Evolutionary conservation across 352 stramenopile species (phyloP), one percentile per base, ranked within the genome.

Genomic region (Globisporangium perplexum): DNA sequence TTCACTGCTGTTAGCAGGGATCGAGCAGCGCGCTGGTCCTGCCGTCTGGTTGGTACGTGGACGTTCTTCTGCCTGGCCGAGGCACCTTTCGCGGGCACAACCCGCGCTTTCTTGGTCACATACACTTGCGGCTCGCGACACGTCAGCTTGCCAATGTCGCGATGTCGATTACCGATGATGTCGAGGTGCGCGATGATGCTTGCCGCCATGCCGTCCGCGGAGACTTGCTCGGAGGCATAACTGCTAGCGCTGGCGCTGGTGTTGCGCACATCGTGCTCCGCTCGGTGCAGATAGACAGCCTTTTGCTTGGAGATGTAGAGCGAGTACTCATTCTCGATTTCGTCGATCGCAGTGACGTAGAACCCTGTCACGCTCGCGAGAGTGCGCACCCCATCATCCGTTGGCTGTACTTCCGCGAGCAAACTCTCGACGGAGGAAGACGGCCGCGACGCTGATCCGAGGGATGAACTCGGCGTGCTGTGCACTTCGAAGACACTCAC

Each of bases 151-250:
- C 78, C 75, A n/a, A 86, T 64, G 45, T 83, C 75, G 52, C 78
- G 63, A 26, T 89, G 72, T 35, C 71, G 74, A 59, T 86, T 87
- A 22, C 78, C 78, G n/a, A 79, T 71, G 42, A 89, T 86, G 33
- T 73, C 78, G 36, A 89, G 57, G 31, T 84, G 65, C 3, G 61
- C 45, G n/a, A 86, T 57, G 35, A 89, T 69, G 23, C 66, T 70
- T 42, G 69, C 72, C 6, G 69, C 75, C 48, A 87, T 71, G 3
- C 43, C 60, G 20, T 84, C 76, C 0, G 59, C 33, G 1, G 43
- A 53, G 11, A 62, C 57, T 11, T 28, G 7, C 8, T 35, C 23
- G 26, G 26, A 3, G 4, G 44, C 12, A 14, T n/a, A 7, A 17
- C 8, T 22, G 26, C 36, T 26, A 8, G 17, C 26, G 26, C 20